Conservation (phyloP, 768 basidiomycete genomes). For the Pisolithus marmoratus region DNA sequence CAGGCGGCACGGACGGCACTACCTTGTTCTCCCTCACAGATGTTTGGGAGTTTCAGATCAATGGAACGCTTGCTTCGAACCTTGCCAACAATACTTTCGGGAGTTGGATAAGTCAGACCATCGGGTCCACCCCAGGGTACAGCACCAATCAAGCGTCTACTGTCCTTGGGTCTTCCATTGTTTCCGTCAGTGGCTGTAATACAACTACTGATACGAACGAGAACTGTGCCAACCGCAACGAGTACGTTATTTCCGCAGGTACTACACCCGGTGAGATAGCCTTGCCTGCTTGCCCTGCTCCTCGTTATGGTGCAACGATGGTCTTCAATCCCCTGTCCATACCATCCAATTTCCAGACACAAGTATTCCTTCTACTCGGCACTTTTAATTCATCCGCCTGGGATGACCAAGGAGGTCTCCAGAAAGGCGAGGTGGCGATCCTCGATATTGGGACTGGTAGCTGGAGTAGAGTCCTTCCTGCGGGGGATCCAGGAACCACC, state of each 20-base stretch:
- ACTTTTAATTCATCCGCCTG: slow-evolving; percentile 58
- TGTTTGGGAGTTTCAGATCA: slow-evolving; percentile 64
- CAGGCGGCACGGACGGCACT: slow-evolving; percentile 59
- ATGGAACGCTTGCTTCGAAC: slow-evolving; percentile 71
- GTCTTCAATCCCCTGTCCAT: slow-evolving; percentile 43
- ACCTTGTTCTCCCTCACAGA: slow-evolving; percentile 49
- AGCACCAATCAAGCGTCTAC: slow-evolving; percentile 51
- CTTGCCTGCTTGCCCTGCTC: slow-evolving; percentile 56
- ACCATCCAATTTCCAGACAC: slow-evolving; percentile 52
- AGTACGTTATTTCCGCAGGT: slow-evolving; percentile 44
- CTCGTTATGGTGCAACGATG: slow-evolving; percentile 54
- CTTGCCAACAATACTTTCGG: slow-evolving; percentile 43
- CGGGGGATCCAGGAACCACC: slow-evolving; percentile 57
- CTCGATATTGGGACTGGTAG: slow-evolving; percentile 53
- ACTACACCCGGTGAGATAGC: slow-evolving; percentile 27
- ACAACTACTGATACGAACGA: slow-evolving; percentile 31
- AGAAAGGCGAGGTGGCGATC: slow-evolving; percentile 70
- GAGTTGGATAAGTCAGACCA: slow-evolving; percentile 52
- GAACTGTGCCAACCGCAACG: slow-evolving; percentile 54
- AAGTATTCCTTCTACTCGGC: slow-evolving; percentile 67
- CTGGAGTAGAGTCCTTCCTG: slow-evolving; percentile 70
- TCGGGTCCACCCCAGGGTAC: slow-evolving; percentile 28
- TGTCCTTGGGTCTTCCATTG: slow-evolving; percentile 46
- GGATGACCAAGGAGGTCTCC: slow-evolving; percentile 57
- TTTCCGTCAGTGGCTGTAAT: slow-evolving; percentile 61